A percentile compares a stretch with the other conserved stretches of the same genome.
These are phyloP conservation scores for Veloboletus limbatus DNA, from an alignment of 1,284 basidiomycete genomes.

Conservation along the genomic window DNA sequence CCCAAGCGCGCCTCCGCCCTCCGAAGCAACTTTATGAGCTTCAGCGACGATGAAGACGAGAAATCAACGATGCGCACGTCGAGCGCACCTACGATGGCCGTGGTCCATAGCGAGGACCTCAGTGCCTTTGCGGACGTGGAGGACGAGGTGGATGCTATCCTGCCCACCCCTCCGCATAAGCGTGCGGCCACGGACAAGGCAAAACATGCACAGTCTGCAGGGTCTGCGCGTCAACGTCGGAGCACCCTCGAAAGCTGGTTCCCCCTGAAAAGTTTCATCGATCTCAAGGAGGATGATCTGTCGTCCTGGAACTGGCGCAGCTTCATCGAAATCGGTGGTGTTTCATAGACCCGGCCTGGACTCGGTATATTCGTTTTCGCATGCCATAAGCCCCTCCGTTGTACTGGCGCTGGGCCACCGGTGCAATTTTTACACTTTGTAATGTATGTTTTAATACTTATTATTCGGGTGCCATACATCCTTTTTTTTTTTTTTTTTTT, in stretches of 20 bases:
- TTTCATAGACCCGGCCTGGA: conserved; percentile 19
- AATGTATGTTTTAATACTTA: conserved; percentile 14
- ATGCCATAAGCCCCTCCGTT: too few relatives aligned
- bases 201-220: conserved; percentile 2
- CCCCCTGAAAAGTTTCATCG: conserved; percentile 59
- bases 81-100: neutral
- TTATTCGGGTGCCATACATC: conserved; percentile 15
- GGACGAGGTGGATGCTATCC: conserved; percentile 29
- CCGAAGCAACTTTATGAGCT: conserved; percentile 59
- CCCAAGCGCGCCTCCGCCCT: conserved; percentile 18
- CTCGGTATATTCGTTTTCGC: neutral
- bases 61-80: conserved; percentile 14
- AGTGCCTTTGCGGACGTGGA: conserved; percentile 31
- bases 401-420: conserved; percentile 9
- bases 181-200: neutral
- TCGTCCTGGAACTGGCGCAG: conserved; percentile 54
- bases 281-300: conserved; percentile 51
- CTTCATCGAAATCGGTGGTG: conserved; percentile 55
- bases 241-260: conserved; percentile 45
- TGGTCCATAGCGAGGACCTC: conserved; percentile 13
- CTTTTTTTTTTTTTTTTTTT: too few relatives aligned
- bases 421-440: conserved; percentile 1
- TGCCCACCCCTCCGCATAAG: conserved; percentile 9
- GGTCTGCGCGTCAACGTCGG: conserved; percentile 28
- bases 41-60: conserved; percentile 60